Evolutionary conservation across 116 monocot genomes (phyloP).

Genomic region (Cymodocea nodosa): DNA sequence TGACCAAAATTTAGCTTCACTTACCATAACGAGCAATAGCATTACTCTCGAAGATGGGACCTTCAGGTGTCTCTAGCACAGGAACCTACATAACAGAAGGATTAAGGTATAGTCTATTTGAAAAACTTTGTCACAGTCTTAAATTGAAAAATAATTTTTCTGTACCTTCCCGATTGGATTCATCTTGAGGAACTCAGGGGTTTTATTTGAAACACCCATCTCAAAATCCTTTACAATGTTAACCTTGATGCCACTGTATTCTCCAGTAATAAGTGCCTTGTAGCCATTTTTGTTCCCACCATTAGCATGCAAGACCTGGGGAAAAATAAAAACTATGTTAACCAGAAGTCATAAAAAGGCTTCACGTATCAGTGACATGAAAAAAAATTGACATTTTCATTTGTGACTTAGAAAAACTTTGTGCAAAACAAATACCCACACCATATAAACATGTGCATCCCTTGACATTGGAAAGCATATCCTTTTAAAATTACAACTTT

Average conservation of each 20-base stretch:
- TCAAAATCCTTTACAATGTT: conserved; percentile 60
- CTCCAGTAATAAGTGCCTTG: conserved; percentile 7
- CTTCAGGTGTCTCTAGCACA: conserved; percentile 89
- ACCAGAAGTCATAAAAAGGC: not conserved
- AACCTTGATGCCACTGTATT: conserved; percentile 32
- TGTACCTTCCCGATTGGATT: conserved; percentile 85
- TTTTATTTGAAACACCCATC: conserved; percentile 85
- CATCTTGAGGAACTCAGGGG: conserved; percentile 80
- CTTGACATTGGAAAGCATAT: not conserved
- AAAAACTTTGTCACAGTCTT: not conserved
- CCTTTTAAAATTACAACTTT: not conserved
- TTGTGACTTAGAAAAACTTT: not conserved
- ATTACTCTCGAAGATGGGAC: conserved; percentile 87
- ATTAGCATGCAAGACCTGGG: conserved; percentile 3
- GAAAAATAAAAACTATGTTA: not conserved
- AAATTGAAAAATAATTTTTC: not conserved
- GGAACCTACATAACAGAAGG: conserved; percentile 41
- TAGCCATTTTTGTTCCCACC: conserved; percentile 1
- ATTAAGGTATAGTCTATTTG: not conserved
- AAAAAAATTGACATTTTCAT: not conserved
- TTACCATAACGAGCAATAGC: conserved; percentile 83
- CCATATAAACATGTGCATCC: not conserved
- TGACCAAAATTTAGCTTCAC: not conserved
- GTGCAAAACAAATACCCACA: not conserved
- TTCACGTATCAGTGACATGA: not conserved